A percentile compares a stretch with the other conserved stretches of the same genome.
Evolutionary conservation across 257 asterid genomes (phyloP).

Genomic region (Leonotis leonurus): DNA sequence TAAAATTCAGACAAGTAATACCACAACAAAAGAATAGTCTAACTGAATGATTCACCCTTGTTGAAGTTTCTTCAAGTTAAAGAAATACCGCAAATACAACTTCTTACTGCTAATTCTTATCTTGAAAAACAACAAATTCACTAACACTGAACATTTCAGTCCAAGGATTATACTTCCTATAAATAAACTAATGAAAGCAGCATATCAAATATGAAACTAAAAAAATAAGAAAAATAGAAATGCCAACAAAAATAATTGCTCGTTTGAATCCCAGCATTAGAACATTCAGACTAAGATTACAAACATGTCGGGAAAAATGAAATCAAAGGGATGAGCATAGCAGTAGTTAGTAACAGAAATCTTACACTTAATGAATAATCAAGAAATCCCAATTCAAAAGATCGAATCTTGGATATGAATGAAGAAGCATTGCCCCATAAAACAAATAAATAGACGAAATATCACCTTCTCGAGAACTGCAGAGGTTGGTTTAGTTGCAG

Average conservation of each 20-base stretch:
- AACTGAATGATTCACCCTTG: background rate
- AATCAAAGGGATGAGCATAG: background rate
- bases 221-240: background rate
- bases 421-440: background rate
- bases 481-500: slow-evolving; percentile 13
- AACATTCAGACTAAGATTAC: background rate
- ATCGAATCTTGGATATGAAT: slow-evolving; percentile 33
- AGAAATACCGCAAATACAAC: background rate
- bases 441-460: background rate
- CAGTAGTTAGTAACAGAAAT: slow-evolving; percentile 12
- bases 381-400: slow-evolving; percentile 23
- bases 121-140: background rate
- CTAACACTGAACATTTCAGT: background rate
- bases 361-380: slow-evolving; percentile 23
- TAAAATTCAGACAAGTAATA: background rate
- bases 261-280: background rate
- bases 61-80: background rate
- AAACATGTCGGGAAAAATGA: background rate
- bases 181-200: too few relatives aligned
- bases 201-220: background rate
- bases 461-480: background rate
- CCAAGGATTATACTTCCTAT: too few relatives aligned
- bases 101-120: too few relatives aligned
- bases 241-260: background rate
- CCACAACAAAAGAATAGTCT: background rate